Evolutionary conservation across 805 yeast species (phyloP).

Genomic region (Crinitomyces ghanaensis): DNA sequence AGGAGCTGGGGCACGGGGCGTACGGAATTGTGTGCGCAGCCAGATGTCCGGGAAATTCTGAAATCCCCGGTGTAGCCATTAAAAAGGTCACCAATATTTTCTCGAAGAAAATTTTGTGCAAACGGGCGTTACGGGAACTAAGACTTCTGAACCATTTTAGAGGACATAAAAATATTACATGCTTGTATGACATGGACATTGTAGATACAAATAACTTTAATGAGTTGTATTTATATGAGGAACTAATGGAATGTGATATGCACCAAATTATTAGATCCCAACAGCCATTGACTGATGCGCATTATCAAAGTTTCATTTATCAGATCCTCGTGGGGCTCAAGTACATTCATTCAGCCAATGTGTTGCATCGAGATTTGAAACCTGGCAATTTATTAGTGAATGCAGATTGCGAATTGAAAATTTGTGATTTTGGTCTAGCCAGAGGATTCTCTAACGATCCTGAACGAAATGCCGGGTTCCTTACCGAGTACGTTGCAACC

Average conservation of each 20-base stretch:
- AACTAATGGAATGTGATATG: slow-evolving; percentile 97
- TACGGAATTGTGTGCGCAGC: slow-evolving; percentile 97
- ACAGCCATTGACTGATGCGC: slow-evolving; percentile 88
- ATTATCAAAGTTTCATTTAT: slow-evolving; percentile 85
- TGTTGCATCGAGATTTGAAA: slow-evolving; percentile 85
- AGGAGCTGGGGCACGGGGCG: slow-evolving; percentile 96
- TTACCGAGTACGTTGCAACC: slow-evolving; percentile 97
- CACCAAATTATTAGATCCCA: slow-evolving; percentile 93
- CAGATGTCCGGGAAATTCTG: slow-evolving; percentile 56
- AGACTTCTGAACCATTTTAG: slow-evolving; percentile 85
- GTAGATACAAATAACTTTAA: slow-evolving; percentile 71
- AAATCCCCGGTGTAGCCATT: slow-evolving; percentile 82
- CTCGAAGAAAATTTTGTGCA: slow-evolving; percentile 80
- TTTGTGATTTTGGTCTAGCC: slow-evolving; percentile 94
- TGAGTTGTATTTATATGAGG: slow-evolving; percentile 89
- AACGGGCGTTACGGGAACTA: slow-evolving; percentile 82
- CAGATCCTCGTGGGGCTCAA: slow-evolving; percentile 82
- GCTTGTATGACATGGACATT: slow-evolving; percentile 88
- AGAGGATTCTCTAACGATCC: slow-evolving; percentile 35
- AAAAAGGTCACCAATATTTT: slow-evolving; percentile 94
- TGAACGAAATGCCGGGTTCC: slow-evolving; percentile 79
- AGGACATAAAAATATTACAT: slow-evolving; percentile 93
- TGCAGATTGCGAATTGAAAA: slow-evolving; percentile 92
- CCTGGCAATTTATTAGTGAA: slow-evolving; percentile 89
- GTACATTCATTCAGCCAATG: slow-evolving; percentile 85